phyloP scores from a whole-genome alignment of 140 eudicot genomes.

The Eryngium alpinum region DNA sequence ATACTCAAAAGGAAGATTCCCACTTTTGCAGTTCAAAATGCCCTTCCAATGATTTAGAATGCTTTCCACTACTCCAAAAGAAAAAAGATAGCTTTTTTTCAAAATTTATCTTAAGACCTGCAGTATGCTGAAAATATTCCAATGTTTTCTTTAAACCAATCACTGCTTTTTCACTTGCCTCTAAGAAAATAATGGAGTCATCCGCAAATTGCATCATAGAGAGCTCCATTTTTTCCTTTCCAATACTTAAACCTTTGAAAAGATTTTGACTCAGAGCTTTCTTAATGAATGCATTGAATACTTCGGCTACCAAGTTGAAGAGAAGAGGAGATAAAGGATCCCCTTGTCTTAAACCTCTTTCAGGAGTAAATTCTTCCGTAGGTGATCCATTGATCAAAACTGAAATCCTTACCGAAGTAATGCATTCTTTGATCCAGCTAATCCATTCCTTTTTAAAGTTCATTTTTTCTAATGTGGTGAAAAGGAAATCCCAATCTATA shows the following conservation, averaged over 20 bases:
- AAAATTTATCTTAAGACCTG: background rate
- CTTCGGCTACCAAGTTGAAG: background rate
- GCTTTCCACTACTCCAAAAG: accelerated
- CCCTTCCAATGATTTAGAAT: background rate
- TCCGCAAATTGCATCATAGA: background rate
- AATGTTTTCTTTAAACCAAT: background rate
- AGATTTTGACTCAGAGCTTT: no score
- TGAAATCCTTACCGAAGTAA: background rate
- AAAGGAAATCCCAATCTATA: background rate
- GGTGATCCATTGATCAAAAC: background rate
- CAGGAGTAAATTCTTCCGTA: background rate
- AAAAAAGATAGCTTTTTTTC: no score
- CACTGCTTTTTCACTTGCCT: background rate
- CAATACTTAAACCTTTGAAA: no score
- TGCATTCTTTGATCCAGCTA: background rate
- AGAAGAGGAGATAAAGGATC: background rate
- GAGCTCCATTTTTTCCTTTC: background rate
- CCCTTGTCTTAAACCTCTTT: background rate
- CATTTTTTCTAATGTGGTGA: background rate
- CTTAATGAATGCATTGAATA: no score
- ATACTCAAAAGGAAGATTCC: background rate
- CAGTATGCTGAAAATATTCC: background rate
- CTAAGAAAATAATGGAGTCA: background rate
- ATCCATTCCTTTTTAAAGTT: background rate
- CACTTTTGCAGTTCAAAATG: no score